Evolutionary conservation across 768 basidiomycete genomes (phyloP), one percentile per base, ranked within the genome.

Genomic region (Hygrophorus russula): DNA sequence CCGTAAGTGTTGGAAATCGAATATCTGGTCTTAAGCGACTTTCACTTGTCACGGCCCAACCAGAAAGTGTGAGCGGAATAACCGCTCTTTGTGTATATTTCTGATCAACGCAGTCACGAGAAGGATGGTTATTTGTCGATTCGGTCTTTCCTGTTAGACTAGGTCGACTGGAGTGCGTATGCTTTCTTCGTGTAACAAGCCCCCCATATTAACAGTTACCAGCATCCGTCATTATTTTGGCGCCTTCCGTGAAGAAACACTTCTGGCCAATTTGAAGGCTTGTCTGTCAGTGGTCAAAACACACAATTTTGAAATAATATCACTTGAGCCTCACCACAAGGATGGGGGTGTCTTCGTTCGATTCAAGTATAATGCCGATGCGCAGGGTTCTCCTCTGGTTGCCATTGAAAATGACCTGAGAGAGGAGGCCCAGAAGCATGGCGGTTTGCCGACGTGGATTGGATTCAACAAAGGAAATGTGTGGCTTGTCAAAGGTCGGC

Each of bases 341-440:
- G 89, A 92, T 48, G 90, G 90, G 2, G 91, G 91, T 4, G 80
- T 87, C 12, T 91, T 89, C 55, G 80, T 91, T 30, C 69, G 69
- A 27, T 89, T 91, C 57, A 61, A 66, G 15, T 93, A 81, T 53
- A 59, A 51, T 24, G 59, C 67, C 2, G 51, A 48, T 24, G 63
- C 64, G 47, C 50, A 55, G 13, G 61, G 72, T 15, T 54, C 46
- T 13, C 15, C 44, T 17, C 38, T 31, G 12, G 68, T 70, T 9
- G 54, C 78, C 6, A 74, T 91, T 4, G 64, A 82, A 50, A 51
- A 59, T 2, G 62, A 68, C 15, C 53, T 86, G 1, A 63, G 65
- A 41, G 59, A 65, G 9, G 63, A 71, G 48, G 60, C 65, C 0
- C 55, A 56, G 20, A 62, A 71, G 36, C 58, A 71, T 32, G 82